Conservation (phyloP, 257 asterid genomes). For the Ballota nigra region DNA sequence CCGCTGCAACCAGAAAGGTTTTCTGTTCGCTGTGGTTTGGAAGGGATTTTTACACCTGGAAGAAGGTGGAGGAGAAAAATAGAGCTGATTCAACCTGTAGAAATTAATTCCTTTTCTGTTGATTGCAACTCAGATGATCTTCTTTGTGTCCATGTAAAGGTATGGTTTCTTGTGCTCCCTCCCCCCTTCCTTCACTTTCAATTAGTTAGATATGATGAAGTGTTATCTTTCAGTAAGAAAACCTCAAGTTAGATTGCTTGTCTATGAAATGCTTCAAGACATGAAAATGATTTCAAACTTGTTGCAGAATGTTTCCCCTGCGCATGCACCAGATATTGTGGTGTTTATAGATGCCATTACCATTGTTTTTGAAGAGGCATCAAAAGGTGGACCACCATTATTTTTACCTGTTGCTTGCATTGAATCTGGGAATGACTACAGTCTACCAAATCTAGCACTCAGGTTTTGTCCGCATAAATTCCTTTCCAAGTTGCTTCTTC, state of each 20-base stretch:
- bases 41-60: conserved; percentile 95
- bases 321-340: conserved; percentile 68
- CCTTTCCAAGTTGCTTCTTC: conserved; percentile 11
- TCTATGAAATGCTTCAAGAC: conserved; percentile 4
- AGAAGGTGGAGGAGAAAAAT: conserved; percentile 95
- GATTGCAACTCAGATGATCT: conserved; percentile 94
- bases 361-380: conserved; percentile 84
- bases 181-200: neutral
- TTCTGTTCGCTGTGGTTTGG: conserved; percentile 94
- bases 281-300: conserved; percentile 23
- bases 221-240: neutral
- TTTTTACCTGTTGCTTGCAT: conserved; percentile 79
- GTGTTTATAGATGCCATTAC: conserved; percentile 84
- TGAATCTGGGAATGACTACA: conserved; percentile 80
- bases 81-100: conserved; percentile 88
- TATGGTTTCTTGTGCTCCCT: conserved; percentile 23
- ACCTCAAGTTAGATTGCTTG: neutral
- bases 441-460: conserved; percentile 84
- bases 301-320: conserved; percentile 88
- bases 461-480: conserved; percentile 47
- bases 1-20: conserved; percentile 89
- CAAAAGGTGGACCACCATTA: conserved; percentile 75
- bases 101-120: conserved; percentile 70
- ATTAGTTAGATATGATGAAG: conserved; percentile 8
- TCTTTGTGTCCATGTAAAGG: conserved; percentile 92